These are phyloP conservation scores for Marasmius sp. DNA, from an alignment of 1,284 basidiomycete species.

Conservation along the genomic window DNA sequence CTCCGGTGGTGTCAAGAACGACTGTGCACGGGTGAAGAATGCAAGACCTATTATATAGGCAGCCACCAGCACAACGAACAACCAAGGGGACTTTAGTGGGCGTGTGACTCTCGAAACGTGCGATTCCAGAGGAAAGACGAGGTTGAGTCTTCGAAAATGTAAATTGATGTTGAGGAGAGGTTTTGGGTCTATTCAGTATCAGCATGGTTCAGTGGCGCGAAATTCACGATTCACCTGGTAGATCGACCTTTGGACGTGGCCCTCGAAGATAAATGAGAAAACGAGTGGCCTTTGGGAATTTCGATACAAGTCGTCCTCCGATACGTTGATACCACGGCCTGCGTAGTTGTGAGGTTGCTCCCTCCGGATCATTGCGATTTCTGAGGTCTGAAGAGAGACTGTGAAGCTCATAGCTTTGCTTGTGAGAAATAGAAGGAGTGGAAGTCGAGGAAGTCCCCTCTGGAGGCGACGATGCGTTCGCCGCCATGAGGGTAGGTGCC, in stretches of 20 bases:
- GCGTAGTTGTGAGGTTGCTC: neutral
- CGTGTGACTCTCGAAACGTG: constrained; percentile 48
- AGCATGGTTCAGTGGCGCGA: neutral
- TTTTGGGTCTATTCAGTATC: constrained; percentile 40
- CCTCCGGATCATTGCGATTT: constrained; percentile 4
- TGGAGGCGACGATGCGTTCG: neutral
- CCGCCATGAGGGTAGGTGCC: neutral
- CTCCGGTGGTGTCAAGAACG: constrained; percentile 62
- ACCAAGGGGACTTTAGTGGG: constrained; percentile 48
- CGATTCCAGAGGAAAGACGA: constrained; percentile 54
- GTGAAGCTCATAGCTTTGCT: constrained; percentile 1
- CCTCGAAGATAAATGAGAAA: constrained; percentile 48
- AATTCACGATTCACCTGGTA: constrained; percentile 45
- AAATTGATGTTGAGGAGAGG: constrained; percentile 56
- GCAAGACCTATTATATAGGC: constrained; percentile 73
- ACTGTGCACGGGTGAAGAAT: constrained; percentile 73
- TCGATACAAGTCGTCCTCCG: constrained; percentile 6
- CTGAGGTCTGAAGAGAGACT: neutral
- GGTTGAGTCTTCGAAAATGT: constrained; percentile 32
- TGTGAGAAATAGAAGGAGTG: neutral
- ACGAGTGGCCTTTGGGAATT: constrained; percentile 11
- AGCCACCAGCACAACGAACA: constrained; percentile 54
- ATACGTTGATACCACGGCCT: constrained; percentile 8
- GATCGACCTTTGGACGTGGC: constrained; percentile 57
- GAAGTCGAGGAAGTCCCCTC: neutral